Base-by-base conservation (phyloP, 148 eudicot genomes). In the Euryodendron excelsum region DNA sequence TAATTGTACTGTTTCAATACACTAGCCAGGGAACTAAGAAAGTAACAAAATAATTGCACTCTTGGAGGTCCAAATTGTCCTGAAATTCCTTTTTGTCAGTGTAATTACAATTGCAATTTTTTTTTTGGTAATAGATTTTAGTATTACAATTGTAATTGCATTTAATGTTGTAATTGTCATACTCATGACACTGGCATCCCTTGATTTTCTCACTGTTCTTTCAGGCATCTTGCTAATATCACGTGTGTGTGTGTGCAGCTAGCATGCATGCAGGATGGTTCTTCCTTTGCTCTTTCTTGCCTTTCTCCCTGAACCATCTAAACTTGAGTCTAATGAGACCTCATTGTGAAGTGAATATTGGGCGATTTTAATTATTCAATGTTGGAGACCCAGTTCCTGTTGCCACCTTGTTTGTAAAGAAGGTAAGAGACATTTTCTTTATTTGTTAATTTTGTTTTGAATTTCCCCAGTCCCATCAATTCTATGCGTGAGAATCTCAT, bases 221-320 rank as follows among this genome's bases (percentile, higher is more conserved):
- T n/a, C 5, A 13, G 0, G 2, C 41, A 58, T 27, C 45, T 76
- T 48, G 15, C 31, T 77, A 7, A n/a, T n/a, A 36, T 15, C 4
- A 36, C 20, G 3, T 53, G 50, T 10, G 74, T 82, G 30, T 61
- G 47, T 79, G 36, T 91, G 90, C 94, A 93, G 98, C 80, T 93
- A 72, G 84, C 97, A 1, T 93, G 90, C 82, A 70, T 87, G 21
- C 77, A 76, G 71, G 88, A 88, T 74, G 84, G 76, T 70, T 72
- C 94, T 69, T 85, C 84, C 67, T 90, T 96, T 75, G 99, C 98
- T 60, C n/a, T 88, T 96, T 75, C 97, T 96, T 60, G 90, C 88
- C 36, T 76, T 74, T 79, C 84, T 88, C 47, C 88, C 93, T 14
- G 77, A 83, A 50, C 69, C 90, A 73, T 71, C 85, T 31, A 39